A percentile compares a stretch with the other conserved stretches of the same genome.
Conservation (phyloP, 306 rosid genomes). For the Acacia confusa region DNA sequence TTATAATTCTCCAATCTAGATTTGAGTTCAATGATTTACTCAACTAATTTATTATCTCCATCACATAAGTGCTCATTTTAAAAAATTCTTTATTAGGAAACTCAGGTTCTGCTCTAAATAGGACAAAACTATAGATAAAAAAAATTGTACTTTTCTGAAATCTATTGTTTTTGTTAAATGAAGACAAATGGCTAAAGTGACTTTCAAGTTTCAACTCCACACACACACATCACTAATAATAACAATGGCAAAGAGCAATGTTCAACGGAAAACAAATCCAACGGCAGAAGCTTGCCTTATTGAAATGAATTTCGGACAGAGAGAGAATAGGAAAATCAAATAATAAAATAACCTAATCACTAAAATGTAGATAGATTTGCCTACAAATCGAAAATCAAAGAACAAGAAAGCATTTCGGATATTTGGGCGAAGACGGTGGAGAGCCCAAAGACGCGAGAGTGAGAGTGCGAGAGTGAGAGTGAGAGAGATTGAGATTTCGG, state of each 20-base stretch:
- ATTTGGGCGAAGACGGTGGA: too few relatives aligned
- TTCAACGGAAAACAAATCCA: not conserved
- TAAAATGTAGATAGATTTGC: too few relatives aligned
- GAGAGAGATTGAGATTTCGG: too few relatives aligned
- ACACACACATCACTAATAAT: not conserved
- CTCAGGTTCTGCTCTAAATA: not conserved
- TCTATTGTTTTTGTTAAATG: constrained; percentile 4
- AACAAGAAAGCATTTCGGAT: too few relatives aligned
- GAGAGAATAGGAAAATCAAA: too few relatives aligned
- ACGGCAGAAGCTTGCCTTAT: constrained; percentile 33
- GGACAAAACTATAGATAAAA: not conserved
- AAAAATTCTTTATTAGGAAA: not conserved
- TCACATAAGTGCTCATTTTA: not conserved
- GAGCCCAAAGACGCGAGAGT: too few relatives aligned
- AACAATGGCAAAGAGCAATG: not conserved
- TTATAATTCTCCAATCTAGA: too few relatives aligned
- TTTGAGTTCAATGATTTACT: not conserved
- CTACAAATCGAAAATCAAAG: too few relatives aligned
- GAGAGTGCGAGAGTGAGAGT: too few relatives aligned
- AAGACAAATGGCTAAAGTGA: constrained; percentile 18
- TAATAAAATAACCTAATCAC: too few relatives aligned
- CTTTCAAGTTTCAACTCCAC: not conserved
- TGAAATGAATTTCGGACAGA: constrained; percentile 30
- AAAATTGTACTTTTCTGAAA: constrained; percentile 1
- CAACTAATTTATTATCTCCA: not conserved